A percentile compares a stretch with the other conserved stretches of the same genome.
Evolutionary conservation across 352 stramenopile species (phyloP).

Genomic region (Aphanomyces invadans): DNA sequence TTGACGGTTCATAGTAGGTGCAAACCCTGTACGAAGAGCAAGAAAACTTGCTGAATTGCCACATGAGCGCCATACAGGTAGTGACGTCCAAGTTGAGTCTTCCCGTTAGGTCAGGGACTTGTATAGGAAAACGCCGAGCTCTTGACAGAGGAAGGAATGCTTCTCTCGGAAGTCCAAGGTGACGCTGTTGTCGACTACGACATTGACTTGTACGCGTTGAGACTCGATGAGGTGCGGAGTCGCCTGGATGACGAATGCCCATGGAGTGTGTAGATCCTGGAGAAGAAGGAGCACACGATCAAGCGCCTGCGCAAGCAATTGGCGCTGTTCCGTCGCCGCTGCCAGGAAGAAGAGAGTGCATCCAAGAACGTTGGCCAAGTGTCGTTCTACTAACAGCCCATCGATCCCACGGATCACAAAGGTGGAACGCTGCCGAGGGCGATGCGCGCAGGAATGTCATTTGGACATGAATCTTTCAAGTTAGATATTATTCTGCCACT

Average conservation of each 20-base stretch:
- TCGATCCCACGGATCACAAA: background rate
- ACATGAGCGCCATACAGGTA: constrained; percentile 95
- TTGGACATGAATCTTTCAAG: background rate
- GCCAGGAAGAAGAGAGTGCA: constrained; percentile 75
- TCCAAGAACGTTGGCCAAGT: constrained; percentile 33
- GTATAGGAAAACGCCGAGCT: constrained; percentile 93
- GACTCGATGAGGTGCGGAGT: constrained; percentile 71
- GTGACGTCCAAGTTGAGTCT: too few species aligned
- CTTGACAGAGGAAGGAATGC: constrained; percentile 91
- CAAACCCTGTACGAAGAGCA: constrained; percentile 94
- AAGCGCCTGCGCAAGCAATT: constrained; percentile 74
- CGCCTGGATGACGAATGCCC: background rate
- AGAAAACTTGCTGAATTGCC: constrained; percentile 91
- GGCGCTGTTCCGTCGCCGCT: constrained; percentile 62
- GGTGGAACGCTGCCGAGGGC: too few species aligned
- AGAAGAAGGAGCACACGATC: constrained; percentile 89
- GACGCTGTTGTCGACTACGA: constrained; percentile 89
- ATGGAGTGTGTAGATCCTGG: constrained; percentile 65
- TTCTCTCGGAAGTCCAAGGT: constrained; percentile 79
- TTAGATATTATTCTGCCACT: background rate
- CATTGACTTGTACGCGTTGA: constrained; percentile 90
- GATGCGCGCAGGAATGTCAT: too few species aligned
- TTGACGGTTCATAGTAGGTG: too few species aligned
- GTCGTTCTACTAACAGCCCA: background rate
- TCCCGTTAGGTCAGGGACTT: too few species aligned